Evolutionary conservation across 768 basidiomycete genomes (phyloP).

Genomic region (Russula sp.): DNA sequence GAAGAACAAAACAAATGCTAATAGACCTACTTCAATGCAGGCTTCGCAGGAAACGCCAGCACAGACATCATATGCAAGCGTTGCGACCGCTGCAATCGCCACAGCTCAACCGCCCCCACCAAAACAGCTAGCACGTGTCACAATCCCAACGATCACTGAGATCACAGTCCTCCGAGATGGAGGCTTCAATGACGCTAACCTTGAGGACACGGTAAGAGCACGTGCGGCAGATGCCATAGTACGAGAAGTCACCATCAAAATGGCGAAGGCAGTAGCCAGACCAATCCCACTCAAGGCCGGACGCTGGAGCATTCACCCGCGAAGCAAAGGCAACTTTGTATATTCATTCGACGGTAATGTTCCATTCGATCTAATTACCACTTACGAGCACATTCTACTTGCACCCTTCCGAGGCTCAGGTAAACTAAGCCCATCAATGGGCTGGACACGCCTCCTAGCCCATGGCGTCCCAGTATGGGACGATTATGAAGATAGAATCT

Average conservation of each 20-base stretch:
- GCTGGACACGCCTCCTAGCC: neutral
- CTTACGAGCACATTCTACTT: neutral
- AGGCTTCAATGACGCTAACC: rapidly evolving
- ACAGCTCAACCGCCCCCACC: neutral
- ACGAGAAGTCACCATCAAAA: rapidly evolving
- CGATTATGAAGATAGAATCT: rapidly evolving
- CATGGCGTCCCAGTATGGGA: neutral
- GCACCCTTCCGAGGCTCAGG: neutral
- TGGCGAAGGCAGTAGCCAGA: neutral
- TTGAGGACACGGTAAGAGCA: neutral
- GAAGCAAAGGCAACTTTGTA: neutral
- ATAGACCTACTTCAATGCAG: no score
- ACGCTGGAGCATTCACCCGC: neutral
- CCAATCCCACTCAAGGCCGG: neutral
- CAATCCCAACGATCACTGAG: neutral
- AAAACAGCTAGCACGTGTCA: neutral
- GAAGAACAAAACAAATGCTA: no score
- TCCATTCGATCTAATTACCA: rapidly evolving
- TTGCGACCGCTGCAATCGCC: neutral
- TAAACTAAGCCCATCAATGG: neutral
- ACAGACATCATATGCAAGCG: neutral
- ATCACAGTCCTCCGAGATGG: neutral
- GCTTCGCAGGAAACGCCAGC: no score
- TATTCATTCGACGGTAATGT: neutral
- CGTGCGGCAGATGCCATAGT: neutral